Conservation (phyloP, 768 basidiomycete genomes). For the Rhodotorula kratochvilovae region DNA sequence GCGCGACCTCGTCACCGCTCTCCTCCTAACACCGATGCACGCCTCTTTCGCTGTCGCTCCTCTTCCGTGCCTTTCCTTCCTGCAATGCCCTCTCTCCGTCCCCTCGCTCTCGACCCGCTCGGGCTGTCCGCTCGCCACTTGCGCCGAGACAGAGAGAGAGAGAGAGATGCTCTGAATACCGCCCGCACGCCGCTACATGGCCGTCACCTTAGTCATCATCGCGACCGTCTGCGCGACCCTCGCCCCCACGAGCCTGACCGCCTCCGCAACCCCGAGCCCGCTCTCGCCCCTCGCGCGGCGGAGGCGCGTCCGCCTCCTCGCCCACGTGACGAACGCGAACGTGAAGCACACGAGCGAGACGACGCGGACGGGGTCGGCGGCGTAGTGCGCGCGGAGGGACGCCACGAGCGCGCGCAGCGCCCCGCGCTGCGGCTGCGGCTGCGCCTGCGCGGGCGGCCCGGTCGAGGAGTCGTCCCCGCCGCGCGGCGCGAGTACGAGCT, state of each 20-base stretch:
- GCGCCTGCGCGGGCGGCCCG: neutral
- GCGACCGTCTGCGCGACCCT: conserved; percentile 24
- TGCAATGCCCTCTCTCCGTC: too few relatives aligned
- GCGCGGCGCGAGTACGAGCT: conserved; percentile 5
- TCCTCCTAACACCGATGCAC: too few relatives aligned
- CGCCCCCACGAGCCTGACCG: neutral
- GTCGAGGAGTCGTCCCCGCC: neutral
- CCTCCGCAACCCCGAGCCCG: conserved; percentile 6
- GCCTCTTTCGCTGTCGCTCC: too few relatives aligned
- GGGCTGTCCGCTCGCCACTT: too few relatives aligned
- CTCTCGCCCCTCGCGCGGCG: neutral
- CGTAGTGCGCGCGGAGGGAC: conserved; percentile 14
- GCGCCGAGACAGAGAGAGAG: too few relatives aligned
- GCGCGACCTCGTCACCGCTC: too few relatives aligned
- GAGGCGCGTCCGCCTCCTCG: conserved; percentile 4
- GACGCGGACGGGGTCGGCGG: conserved; percentile 26
- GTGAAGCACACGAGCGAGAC: conserved; percentile 13
- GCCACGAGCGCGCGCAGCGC: neutral
- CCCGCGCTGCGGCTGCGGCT: neutral
- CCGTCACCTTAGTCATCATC: conserved; percentile 34
- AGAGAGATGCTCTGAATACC: too few relatives aligned
- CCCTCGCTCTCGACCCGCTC: too few relatives aligned
- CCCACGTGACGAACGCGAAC: conserved; percentile 21
- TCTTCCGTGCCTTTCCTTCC: too few relatives aligned
- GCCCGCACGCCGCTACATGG: too few relatives aligned